These are phyloP conservation scores for Arachnomyces sp. DNA, from an alignment of 2,329 filamentous ascomycete genomes.

Conservation along the genomic window DNA sequence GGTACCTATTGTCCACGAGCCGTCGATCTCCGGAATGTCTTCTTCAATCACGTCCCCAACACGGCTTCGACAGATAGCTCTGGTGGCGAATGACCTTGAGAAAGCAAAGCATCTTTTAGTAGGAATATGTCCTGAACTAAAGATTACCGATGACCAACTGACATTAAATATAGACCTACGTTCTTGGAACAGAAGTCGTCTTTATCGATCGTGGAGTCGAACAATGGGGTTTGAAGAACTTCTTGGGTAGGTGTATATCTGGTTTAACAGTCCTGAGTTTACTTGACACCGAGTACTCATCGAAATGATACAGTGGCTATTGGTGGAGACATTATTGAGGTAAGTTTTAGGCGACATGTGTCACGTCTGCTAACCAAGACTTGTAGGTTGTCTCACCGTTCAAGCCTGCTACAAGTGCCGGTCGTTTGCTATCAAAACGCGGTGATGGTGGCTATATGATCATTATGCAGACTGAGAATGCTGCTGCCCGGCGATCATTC, in stretches of 20 bases:
- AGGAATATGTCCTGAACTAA: neutral
- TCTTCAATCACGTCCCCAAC: slow-evolving; percentile 8
- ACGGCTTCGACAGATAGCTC: slow-evolving; percentile 19
- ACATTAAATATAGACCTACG: slow-evolving; percentile 13
- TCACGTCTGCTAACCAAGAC: slow-evolving; percentile 2
- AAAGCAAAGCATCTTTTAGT: slow-evolving; percentile 16
- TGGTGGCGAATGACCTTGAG: slow-evolving; percentile 17
- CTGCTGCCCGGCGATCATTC: slow-evolving; percentile 26
- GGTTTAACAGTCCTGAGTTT: slow-evolving; percentile 1
- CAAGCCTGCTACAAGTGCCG: slow-evolving; percentile 31
- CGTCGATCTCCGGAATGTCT: too few relatives aligned
- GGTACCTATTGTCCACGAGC: too few relatives aligned
- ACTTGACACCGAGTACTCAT: neutral
- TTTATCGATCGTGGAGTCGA: slow-evolving; percentile 32
- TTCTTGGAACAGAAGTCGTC: slow-evolving; percentile 34
- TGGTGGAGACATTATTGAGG: slow-evolving; percentile 39
- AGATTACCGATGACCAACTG: neutral
- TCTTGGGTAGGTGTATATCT: slow-evolving; percentile 23
- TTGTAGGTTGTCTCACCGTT: slow-evolving; percentile 30
- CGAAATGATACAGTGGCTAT: slow-evolving; percentile 28
- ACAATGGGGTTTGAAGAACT: slow-evolving; percentile 35
- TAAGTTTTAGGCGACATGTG: slow-evolving; percentile 5
- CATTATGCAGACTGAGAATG: slow-evolving; percentile 41
- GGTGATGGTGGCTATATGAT: slow-evolving; percentile 44
- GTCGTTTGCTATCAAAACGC: slow-evolving; percentile 34